phyloP scores from a whole-genome alignment of 768 basidiomycete species.

The Gyrodon lividus region DNA sequence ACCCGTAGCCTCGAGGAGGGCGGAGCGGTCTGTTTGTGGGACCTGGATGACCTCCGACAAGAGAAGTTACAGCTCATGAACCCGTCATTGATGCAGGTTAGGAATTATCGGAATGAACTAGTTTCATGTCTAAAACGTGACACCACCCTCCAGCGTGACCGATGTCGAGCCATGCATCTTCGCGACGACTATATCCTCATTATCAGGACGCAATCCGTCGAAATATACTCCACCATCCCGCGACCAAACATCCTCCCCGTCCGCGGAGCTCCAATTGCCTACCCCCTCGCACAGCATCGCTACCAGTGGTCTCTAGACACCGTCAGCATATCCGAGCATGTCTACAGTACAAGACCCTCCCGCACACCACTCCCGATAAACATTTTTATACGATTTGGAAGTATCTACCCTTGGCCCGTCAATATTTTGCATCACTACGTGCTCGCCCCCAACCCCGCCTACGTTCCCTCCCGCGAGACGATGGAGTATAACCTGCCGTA shows the following conservation, averaged over 20 bases:
- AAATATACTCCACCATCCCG: slow-evolving; percentile 41
- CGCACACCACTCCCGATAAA: slow-evolving; percentile 37
- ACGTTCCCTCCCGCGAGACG: slow-evolving; percentile 18
- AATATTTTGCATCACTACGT: slow-evolving; percentile 66
- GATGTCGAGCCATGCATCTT: slow-evolving; percentile 42
- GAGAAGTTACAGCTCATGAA: slow-evolving; percentile 38
- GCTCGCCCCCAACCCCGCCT: slow-evolving; percentile 45
- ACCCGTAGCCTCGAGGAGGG: slow-evolving; percentile 31
- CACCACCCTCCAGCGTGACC: slow-evolving; percentile 34
- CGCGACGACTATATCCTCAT: slow-evolving; percentile 45
- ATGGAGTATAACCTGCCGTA: slow-evolving; percentile 45
- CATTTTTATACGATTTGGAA: slow-evolving; percentile 59
- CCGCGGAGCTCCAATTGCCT: slow-evolving; percentile 26
- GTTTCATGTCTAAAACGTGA: neutral
- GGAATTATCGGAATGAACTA: neutral
- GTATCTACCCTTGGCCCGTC: slow-evolving; percentile 64
- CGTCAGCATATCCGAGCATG: slow-evolving; percentile 40
- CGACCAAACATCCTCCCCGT: slow-evolving; percentile 16
- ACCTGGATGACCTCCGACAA: slow-evolving; percentile 29
- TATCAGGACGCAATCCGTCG: slow-evolving; percentile 40
- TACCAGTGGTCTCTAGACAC: slow-evolving; percentile 62
- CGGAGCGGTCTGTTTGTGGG: slow-evolving; percentile 37
- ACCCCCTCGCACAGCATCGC: slow-evolving; percentile 45
- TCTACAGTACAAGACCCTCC: slow-evolving; percentile 14
- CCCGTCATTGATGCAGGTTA: slow-evolving; percentile 32